Conservation (phyloP, 306 rosid species). For the Potentilla sterilis region DNA sequence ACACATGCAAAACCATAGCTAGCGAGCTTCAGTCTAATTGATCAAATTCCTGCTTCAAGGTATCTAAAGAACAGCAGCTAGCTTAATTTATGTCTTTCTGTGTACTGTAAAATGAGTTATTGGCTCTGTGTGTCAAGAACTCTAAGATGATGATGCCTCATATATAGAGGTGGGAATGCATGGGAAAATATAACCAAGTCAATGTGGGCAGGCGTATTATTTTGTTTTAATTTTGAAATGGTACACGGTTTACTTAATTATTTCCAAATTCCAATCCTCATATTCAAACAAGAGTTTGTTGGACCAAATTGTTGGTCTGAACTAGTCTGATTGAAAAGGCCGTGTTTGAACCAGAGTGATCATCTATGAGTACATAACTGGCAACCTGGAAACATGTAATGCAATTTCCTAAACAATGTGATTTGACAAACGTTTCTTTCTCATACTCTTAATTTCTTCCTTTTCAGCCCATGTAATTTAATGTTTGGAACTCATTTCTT, state of each 20-base stretch:
- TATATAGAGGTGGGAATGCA: not conserved
- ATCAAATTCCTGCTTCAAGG: not conserved
- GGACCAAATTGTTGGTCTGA: not conserved
- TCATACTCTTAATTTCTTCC: not conserved
- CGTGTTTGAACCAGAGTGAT: not conserved
- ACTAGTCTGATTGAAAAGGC: not conserved
- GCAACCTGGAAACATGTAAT: not conserved
- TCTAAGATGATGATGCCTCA: not conserved
- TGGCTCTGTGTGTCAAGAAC: not conserved
- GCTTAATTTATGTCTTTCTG: not conserved
- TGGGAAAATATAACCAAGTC: not conserved
- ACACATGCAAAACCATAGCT: conserved; percentile 38
- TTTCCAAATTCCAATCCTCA: not conserved
- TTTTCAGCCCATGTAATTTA: not conserved
- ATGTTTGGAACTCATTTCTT: not conserved
- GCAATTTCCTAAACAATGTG: not conserved
- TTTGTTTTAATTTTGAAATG: not conserved
- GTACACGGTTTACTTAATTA: not conserved
- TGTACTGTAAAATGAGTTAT: not conserved
- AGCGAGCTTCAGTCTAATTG: not conserved
- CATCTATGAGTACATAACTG: not conserved
- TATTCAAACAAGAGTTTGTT: conserved; percentile 3
- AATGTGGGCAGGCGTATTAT: not conserved
- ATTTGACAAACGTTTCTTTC: not conserved
- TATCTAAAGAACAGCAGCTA: not conserved